Base-by-base conservation (phyloP, 192 early-diverging fungal species). In the Powellomyces hirtus region DNA sequence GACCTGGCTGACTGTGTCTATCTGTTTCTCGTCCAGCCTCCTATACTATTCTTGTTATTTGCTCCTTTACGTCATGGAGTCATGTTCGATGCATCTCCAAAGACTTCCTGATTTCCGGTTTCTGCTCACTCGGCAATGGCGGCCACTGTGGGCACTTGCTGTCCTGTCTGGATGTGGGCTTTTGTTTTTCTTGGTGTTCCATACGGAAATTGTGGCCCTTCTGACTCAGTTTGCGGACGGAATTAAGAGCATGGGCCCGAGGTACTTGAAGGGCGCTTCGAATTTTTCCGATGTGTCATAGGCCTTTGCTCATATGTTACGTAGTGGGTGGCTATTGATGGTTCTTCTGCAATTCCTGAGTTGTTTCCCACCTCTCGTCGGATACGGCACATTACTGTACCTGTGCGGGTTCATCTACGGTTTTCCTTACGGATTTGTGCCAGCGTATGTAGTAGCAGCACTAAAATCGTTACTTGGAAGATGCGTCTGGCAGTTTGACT, bases 381-480 rank as follows among this genome's bases (percentile, higher is more conserved):
- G 89, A 11, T 90, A 89, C 62, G 78, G 83, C 58, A 88, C 88
- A 5, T 79, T 84, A 38, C 71, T 84, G 33, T 86, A 84, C 20
- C 67, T 90, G 64, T 76, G 84, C 16, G 89, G 89, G 5, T 91
- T 87, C 59, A 82, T 82, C 42, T 91, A 82, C 75, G 85, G 85
- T 27, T 87, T 91, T 71, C 27, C 70, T 1, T 38, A 60, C 24
- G 89, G 89, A 29, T 84, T 88, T 44, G 35, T 80, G 0, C 79
- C 88, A 38, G 84, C 81, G 0, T 90, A 83, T 66, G n/a, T n/a
- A n/a, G n/a, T n/a, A n/a, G n/a, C n/a, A n/a, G n/a, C n/a, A n/a
- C n/a, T n/a, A n/a, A n/a, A n/a, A n/a, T n/a, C n/a, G n/a, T n/a
- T n/a, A n/a, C n/a, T n/a, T n/a, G n/a, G n/a, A n/a, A n/a, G n/a